These are phyloP conservation scores for Suillus decipiens DNA, from an alignment of 768 basidiomycete genomes.

Conservation along the genomic window DNA sequence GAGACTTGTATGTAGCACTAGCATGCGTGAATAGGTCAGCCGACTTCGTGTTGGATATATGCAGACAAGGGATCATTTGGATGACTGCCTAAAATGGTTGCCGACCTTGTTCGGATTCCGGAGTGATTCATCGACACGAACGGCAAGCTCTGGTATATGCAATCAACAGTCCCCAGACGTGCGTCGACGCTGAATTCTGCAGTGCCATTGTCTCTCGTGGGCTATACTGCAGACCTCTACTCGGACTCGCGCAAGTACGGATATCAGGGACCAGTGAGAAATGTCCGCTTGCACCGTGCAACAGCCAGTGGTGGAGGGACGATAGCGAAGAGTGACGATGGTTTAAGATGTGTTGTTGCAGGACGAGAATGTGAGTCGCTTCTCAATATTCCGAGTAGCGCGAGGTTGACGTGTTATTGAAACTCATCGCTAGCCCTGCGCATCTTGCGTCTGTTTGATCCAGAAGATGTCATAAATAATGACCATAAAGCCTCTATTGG, in stretches of 20 bases:
- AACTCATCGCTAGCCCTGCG: slow-evolving; percentile 50
- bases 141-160: slow-evolving; percentile 21
- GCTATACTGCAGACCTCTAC: slow-evolving; percentile 32
- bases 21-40: too few relatives aligned
- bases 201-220: slow-evolving; percentile 4
- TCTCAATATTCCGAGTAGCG: slow-evolving; percentile 15
- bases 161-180: slow-evolving; percentile 26
- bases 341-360: slow-evolving; percentile 65
- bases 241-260: slow-evolving; percentile 48
- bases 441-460: slow-evolving; percentile 57
- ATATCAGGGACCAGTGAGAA: slow-evolving; percentile 46
- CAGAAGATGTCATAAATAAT: slow-evolving; percentile 36
- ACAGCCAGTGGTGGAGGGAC: slow-evolving; percentile 64
- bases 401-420: background rate
- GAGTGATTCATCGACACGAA: background rate
- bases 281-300: slow-evolving; percentile 61
- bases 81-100: background rate
- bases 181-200: slow-evolving; percentile 26
- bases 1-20: too few relatives aligned
- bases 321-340: slow-evolving; percentile 70
- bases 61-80: too few relatives aligned
- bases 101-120: background rate
- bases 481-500: slow-evolving; percentile 59
- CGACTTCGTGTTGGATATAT: too few relatives aligned
- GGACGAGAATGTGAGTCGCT: slow-evolving; percentile 70